Percentiles rank a stretch among this genome's conserved stretches.
phyloP scores from a whole-genome alignment of 345 rosid species.

The Eucalyptus cloeziana region DNA sequence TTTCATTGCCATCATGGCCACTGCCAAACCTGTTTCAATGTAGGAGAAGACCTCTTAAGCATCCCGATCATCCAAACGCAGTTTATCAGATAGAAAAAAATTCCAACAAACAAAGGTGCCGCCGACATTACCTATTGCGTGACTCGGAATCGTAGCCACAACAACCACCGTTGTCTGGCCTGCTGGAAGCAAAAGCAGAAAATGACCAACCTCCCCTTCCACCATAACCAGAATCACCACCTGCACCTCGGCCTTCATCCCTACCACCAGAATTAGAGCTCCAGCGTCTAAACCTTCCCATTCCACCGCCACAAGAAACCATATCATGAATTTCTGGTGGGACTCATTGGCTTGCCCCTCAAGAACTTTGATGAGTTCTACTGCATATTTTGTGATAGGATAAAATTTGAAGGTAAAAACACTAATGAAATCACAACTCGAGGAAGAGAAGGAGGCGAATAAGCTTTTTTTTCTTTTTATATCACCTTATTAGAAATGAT shows the following conservation, averaged over 20 bases:
- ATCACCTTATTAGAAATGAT: too few species aligned
- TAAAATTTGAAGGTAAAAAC: not conserved
- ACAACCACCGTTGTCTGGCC: constrained; percentile 24
- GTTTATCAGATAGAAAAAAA: not conserved
- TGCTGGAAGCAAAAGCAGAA: not conserved
- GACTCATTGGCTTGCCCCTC: constrained; percentile 78
- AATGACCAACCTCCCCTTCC: constrained; percentile 27
- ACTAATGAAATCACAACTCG: not conserved
- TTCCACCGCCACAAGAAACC: constrained; percentile 78
- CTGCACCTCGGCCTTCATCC: constrained; percentile 46
- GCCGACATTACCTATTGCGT: constrained; percentile 40
- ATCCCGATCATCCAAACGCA: not conserved
- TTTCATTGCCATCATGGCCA: constrained; percentile 3
- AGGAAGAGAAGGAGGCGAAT: not conserved
- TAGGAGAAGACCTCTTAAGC: not conserved
- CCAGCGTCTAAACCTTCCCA: constrained; percentile 67
- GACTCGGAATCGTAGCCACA: constrained; percentile 31
- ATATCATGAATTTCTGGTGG: constrained; percentile 72
- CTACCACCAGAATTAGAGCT: constrained; percentile 45
- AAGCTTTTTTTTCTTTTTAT: not conserved
- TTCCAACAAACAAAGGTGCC: not conserved
- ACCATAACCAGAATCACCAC: constrained; percentile 22
- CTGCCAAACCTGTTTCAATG: not conserved
- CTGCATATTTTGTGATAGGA: constrained; percentile 32
- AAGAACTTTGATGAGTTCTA: constrained; percentile 66